A percentile compares a stretch with the other conserved stretches of the same genome.
These are phyloP conservation scores for Trichophyton equinum DNA, from an alignment of 2,329 filamentous ascomycete genomes.

Conservation along the genomic window DNA sequence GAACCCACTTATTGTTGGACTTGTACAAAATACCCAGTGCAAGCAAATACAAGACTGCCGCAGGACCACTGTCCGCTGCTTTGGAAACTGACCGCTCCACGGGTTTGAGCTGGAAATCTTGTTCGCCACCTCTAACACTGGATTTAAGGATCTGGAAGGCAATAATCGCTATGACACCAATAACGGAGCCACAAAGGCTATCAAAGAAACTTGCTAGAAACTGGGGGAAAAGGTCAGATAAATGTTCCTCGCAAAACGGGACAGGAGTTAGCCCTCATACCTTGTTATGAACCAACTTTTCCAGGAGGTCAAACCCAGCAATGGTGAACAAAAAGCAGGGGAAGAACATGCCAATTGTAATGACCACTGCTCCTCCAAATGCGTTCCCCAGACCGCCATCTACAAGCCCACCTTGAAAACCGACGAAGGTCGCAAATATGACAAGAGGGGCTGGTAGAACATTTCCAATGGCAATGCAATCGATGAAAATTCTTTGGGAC, in stretches of 20 bases:
- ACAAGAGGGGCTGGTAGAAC: neutral
- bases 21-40: neutral
- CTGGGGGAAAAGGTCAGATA: neutral
- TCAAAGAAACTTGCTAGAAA: neutral
- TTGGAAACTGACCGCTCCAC: neutral
- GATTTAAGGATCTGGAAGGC: neutral
- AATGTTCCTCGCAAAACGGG: neutral
- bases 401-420: neutral
- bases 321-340: neutral
- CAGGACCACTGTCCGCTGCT: neutral
- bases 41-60: neutral
- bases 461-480: neutral
- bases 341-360: neutral
- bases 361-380: neutral
- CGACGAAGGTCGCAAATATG: slow-evolving; percentile 3
- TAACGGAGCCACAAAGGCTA: neutral
- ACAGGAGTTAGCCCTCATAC: neutral
- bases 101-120: neutral
- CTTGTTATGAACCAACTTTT: neutral
- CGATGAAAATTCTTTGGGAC: neutral
- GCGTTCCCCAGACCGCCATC: neutral
- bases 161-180: neutral
- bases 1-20: neutral
- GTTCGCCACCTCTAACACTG: neutral
- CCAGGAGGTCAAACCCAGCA: neutral